Conservation (phyloP, 176 grass and related monocot genomes). For the Elymus sibiricus region DNA sequence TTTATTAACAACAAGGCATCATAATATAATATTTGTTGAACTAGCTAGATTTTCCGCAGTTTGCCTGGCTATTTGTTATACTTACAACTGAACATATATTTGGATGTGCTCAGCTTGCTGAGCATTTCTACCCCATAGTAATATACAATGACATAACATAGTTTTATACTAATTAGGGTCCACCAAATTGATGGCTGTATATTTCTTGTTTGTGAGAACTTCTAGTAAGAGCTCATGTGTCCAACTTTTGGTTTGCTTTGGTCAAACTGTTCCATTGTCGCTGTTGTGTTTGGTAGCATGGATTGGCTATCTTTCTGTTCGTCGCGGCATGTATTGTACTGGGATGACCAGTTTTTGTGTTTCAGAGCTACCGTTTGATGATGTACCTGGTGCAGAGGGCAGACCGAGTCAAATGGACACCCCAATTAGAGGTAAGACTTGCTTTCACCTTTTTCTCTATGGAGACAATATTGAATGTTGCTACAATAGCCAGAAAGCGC, state of each 20-base stretch:
- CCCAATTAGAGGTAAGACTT: slow-evolving; percentile 27
- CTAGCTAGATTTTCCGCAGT: neutral
- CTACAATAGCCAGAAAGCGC: neutral
- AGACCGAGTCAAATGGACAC: neutral
- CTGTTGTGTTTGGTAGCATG: neutral
- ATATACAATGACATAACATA: neutral
- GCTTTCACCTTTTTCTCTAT: neutral
- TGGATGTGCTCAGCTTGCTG: neutral
- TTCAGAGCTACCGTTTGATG: slow-evolving; percentile 29
- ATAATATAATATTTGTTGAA: slow-evolving; percentile 11
- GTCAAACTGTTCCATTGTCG: neutral
- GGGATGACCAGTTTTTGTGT: neutral
- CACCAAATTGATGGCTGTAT: neutral
- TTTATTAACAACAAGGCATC: neutral
- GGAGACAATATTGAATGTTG: neutral
- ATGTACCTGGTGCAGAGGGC: neutral
- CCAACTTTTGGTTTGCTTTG: neutral
- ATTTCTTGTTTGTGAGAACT: neutral
- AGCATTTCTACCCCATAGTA: neutral
- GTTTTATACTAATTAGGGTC: neutral
- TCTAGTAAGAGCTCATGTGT: slow-evolving; percentile 15
- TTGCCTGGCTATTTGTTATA: neutral
- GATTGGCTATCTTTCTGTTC: neutral
- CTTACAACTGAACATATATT: neutral
- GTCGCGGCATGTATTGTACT: neutral